These are phyloP conservation scores for Apiospora hydei DNA, from an alignment of 2,329 filamentous ascomycete genomes.

Conservation along the genomic window DNA sequence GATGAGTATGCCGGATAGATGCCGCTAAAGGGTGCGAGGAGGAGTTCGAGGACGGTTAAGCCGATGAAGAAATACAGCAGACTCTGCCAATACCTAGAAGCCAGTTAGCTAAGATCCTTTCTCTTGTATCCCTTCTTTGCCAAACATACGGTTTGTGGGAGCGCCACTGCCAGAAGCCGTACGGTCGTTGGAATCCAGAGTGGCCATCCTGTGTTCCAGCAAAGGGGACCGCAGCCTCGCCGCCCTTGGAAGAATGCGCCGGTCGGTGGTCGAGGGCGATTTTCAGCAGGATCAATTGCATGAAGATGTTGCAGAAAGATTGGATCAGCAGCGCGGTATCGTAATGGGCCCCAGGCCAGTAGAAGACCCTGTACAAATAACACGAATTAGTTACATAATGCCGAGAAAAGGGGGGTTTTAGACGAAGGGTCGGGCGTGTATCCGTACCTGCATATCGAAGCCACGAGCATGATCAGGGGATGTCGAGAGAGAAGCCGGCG, in stretches of 20 bases:
- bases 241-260: slow-evolving; percentile 63
- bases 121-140: not conserved
- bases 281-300: slow-evolving; percentile 70
- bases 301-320: slow-evolving; percentile 69
- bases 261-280: slow-evolving; percentile 74
- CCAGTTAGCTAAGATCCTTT: not conserved
- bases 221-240: slow-evolving; percentile 69
- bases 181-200: slow-evolving; percentile 64
- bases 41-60: slow-evolving; percentile 70
- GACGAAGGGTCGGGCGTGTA: not conserved
- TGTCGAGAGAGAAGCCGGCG: slow-evolving; percentile 74
- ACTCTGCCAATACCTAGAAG: slow-evolving; percentile 78
- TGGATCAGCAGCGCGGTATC: slow-evolving; percentile 70
- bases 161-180: slow-evolving; percentile 85
- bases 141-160: slow-evolving; percentile 67
- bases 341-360: slow-evolving; percentile 72
- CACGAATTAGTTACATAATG: slow-evolving; percentile 27
- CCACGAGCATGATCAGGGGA: slow-evolving; percentile 75
- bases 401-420: slow-evolving; percentile 5
- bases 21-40: slow-evolving; percentile 64
- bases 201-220: slow-evolving; percentile 50
- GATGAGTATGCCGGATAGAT: slow-evolving; percentile 72
- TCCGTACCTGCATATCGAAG: slow-evolving; percentile 68
- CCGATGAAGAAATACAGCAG: slow-evolving; percentile 70
- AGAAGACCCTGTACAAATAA: slow-evolving; percentile 63